Evolutionary conservation across 208 protist species (phyloP).

Genomic region (Crithidia mellificae): DNA sequence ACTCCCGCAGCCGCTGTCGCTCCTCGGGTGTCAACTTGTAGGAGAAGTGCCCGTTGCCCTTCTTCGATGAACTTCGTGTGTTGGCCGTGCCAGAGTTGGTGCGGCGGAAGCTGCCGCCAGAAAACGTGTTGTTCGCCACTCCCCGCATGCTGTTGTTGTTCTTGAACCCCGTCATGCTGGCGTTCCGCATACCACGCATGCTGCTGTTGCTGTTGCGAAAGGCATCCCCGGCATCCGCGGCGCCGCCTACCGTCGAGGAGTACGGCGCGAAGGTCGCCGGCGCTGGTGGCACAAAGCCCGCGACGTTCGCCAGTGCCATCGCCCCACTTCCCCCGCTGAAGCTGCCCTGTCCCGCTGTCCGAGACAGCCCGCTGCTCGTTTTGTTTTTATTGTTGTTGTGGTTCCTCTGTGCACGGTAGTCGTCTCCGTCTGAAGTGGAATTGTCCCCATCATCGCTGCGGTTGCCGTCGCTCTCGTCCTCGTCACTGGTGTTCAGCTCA

Average conservation of each 20-base stretch:
- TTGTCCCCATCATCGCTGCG: neutral
- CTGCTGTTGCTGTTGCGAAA: conserved; percentile 13
- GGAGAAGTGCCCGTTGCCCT: conserved; percentile 11
- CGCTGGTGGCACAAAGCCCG: conserved; percentile 10
- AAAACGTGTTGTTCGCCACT: neutral
- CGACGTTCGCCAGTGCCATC: conserved; percentile 12
- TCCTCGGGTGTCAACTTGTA: conserved; percentile 33
- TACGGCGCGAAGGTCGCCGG: conserved; percentile 13
- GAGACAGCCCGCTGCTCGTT: neutral
- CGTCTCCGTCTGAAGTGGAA: no score
- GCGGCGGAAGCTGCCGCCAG: conserved; percentile 4
- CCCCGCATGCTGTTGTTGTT: conserved; percentile 4
- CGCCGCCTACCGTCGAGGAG: conserved; percentile 9
- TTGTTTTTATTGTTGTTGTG: neutral
- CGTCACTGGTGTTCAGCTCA: conserved; percentile 47
- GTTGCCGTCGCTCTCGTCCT: conserved; percentile 2
- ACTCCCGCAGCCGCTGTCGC: conserved; percentile 31
- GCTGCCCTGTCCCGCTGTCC: neutral
- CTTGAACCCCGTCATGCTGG: conserved; percentile 1
- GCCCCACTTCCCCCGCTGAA: neutral
- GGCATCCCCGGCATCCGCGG: neutral
- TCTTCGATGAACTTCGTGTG: conserved; percentile 5
- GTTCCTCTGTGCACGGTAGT: no score
- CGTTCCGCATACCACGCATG: neutral
- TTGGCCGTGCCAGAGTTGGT: neutral